A percentile compares a stretch with the other conserved stretches of the same genome.
phyloP scores from a whole-genome alignment of 805 yeast genomes.

The Candida chauliodis region DNA sequence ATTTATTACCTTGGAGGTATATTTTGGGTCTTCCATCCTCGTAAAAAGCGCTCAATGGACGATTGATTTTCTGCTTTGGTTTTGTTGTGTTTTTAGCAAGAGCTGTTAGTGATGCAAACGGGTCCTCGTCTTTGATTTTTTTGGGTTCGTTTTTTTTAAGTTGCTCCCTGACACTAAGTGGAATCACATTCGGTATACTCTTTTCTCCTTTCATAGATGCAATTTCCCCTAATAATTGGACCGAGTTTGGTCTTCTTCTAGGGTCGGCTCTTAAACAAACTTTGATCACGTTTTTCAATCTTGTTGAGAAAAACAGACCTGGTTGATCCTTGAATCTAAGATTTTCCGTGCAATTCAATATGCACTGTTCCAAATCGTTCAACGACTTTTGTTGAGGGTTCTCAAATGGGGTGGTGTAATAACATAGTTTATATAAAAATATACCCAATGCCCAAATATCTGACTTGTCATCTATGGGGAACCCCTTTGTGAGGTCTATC shows the following conservation, averaged over 20 bases:
- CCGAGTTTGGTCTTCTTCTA: constrained; percentile 66
- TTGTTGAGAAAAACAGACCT: constrained; percentile 49
- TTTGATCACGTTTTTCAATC: constrained; percentile 61
- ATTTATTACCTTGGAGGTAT: constrained; percentile 10
- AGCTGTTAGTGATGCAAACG: constrained; percentile 30
- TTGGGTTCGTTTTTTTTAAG: constrained; percentile 7
- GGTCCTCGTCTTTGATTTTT: constrained; percentile 22
- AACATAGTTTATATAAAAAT: constrained; percentile 71
- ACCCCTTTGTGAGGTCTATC: constrained; percentile 66
- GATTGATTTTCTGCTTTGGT: constrained; percentile 6
- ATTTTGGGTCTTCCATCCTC: constrained; percentile 7
- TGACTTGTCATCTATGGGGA: constrained; percentile 75
- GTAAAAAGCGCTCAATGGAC: constrained; percentile 10
- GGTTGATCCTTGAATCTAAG: constrained; percentile 45
- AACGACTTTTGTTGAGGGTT: constrained; percentile 33
- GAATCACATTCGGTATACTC: constrained; percentile 40
- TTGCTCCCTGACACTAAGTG: constrained; percentile 30
- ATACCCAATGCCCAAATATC: constrained; percentile 87
- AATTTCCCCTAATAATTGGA: constrained; percentile 66
- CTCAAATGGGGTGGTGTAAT: constrained; percentile 82
- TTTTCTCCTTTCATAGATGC: constrained; percentile 52
- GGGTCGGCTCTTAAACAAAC: constrained; percentile 66
- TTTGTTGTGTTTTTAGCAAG: constrained; percentile 14
- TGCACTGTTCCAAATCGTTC: constrained; percentile 53
- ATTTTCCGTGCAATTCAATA: constrained; percentile 51